Evolutionary conservation across 192 early-diverging fungal genomes (phyloP).

Genomic region (Podila clonocystis): DNA sequence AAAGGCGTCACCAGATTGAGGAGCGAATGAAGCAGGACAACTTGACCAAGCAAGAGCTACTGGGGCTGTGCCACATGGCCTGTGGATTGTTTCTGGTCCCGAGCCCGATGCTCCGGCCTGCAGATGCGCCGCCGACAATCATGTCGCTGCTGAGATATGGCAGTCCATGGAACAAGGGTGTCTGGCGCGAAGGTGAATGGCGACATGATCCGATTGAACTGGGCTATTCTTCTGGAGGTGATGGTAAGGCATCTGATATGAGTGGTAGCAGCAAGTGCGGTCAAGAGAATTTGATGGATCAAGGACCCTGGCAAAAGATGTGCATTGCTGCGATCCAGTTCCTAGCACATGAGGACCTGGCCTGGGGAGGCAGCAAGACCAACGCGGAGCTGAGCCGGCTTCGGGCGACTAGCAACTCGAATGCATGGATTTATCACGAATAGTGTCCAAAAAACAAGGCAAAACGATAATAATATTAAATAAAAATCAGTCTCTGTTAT

Average conservation of each 20-base stretch:
- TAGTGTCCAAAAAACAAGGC: background rate
- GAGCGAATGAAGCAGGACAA: constrained; percentile 36
- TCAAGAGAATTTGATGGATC: constrained; percentile 6
- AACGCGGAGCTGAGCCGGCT: constrained; percentile 45
- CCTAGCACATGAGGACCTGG: constrained; percentile 31
- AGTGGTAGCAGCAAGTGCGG: background rate
- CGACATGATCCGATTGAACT: constrained; percentile 10
- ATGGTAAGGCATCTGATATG: background rate
- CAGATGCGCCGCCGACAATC: constrained; percentile 20
- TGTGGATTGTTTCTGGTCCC: constrained; percentile 38
- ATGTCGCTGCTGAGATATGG: constrained; percentile 34
- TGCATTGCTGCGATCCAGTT: constrained; percentile 44
- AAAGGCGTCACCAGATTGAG: constrained; percentile 27
- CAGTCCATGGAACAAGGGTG: constrained; percentile 38
- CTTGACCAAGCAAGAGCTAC: constrained; percentile 24
- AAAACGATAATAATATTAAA: background rate
- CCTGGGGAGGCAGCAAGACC: constrained; percentile 36
- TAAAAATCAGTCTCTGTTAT: background rate
- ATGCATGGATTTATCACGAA: constrained; percentile 36
- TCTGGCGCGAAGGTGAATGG: constrained; percentile 50
- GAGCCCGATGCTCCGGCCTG: background rate
- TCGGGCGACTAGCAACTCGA: constrained; percentile 22
- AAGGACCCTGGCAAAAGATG: constrained; percentile 37
- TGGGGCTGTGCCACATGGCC: constrained; percentile 45
- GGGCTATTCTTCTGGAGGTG: constrained; percentile 3